phyloP scores from a whole-genome alignment of 177 flowering plant genomes.

The Vitis hybrid region DNA sequence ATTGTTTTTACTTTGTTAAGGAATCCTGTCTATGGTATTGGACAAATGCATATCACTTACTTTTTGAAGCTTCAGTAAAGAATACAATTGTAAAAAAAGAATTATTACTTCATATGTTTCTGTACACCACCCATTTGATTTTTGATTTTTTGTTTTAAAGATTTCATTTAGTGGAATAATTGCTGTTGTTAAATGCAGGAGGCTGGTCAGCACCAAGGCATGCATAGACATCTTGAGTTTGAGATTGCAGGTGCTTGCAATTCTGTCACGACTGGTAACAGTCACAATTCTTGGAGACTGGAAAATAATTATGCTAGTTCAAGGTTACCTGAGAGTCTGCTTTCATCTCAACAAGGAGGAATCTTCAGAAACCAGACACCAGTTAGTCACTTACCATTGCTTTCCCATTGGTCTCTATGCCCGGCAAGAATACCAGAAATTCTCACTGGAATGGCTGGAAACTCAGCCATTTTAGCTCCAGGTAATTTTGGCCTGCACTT shows the following conservation, averaged over 20 bases:
- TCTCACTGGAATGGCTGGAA: not conserved
- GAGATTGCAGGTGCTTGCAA: conserved; percentile 8
- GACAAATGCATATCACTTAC: too few species aligned
- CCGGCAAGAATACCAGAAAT: not conserved
- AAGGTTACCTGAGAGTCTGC: conserved; percentile 2
- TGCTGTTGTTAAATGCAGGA: conserved; percentile 3
- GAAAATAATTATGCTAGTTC: not conserved
- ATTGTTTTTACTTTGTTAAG: too few species aligned
- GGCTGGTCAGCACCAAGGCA: conserved; percentile 3
- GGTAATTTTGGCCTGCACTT: not conserved
- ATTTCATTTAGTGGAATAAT: not conserved
- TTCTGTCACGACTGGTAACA: not conserved
- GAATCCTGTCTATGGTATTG: too few species aligned
- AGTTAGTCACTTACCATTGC: not conserved
- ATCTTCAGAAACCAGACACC: not conserved
- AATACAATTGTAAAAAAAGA: too few species aligned
- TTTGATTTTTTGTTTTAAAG: not conserved
- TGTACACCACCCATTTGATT: too few species aligned
- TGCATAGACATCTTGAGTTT: conserved; percentile 19
- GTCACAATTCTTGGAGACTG: not conserved
- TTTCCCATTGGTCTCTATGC: not conserved
- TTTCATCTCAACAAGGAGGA: conserved; percentile 1
- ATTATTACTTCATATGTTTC: too few species aligned
- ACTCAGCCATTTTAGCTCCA: not conserved
- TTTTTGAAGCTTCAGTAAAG: too few species aligned